A percentile compares a stretch with the other conserved stretches of the same genome.
phyloP scores from a whole-genome alignment of 768 basidiomycete genomes.

The Podaxis mareebaensis region DNA sequence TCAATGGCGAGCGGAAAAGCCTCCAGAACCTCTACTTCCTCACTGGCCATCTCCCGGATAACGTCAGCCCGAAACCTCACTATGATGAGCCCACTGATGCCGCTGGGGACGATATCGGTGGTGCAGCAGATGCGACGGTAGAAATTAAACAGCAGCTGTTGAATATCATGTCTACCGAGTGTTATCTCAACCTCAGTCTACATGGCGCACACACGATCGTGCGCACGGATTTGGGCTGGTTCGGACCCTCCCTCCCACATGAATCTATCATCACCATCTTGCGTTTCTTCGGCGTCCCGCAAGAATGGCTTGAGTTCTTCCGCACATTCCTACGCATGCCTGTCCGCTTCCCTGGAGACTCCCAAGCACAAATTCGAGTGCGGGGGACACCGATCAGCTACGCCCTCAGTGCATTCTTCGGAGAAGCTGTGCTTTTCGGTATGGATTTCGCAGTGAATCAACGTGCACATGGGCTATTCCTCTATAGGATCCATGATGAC shows the following conservation, averaged over 20 bases:
- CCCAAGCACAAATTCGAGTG: constrained; percentile 32
- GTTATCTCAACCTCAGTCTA: constrained; percentile 37
- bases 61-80: constrained; percentile 15
- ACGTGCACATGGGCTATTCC: constrained; percentile 37
- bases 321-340: constrained; percentile 33
- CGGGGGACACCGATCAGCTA: constrained; percentile 47
- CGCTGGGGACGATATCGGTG: constrained; percentile 15
- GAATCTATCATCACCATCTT: constrained; percentile 38
- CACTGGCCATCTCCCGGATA: constrained; percentile 33
- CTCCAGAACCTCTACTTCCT: constrained; percentile 32
- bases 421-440: constrained; percentile 41
- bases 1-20: constrained; percentile 28
- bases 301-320: constrained; percentile 36
- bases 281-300: constrained; percentile 39
- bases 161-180: constrained; percentile 41
- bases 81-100: constrained; percentile 29
- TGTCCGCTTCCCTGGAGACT: constrained; percentile 33
- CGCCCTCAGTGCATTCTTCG: constrained; percentile 40
- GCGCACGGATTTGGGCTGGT: constrained; percentile 46
- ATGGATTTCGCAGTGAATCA: constrained; percentile 54
- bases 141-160: constrained; percentile 40
- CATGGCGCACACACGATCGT: constrained; percentile 36
- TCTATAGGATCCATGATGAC: constrained; percentile 49
- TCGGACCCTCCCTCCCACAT: constrained; percentile 42
- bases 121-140: constrained; percentile 22